Evolutionary conservation across 805 yeast genomes (phyloP), one percentile per base, ranked within the genome.

Genomic region (Candida broadrunensis): DNA sequence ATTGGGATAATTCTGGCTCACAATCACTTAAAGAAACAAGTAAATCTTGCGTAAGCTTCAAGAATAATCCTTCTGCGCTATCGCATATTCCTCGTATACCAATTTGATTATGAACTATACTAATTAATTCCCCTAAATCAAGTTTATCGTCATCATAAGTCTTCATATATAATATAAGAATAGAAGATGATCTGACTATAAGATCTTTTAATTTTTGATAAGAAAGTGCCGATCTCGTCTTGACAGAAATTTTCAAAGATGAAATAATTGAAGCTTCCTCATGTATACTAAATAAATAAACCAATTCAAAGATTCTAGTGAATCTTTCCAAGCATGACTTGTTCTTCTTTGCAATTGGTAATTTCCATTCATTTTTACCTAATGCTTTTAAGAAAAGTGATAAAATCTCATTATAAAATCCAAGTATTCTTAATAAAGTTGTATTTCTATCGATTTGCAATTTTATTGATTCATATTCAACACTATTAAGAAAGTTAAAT

Each of bases 41-140:
- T 15, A 75, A 70, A 7, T 69, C 65, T 48, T 88, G 84, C 0
- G 83, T 67, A 20, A 85, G 61, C 14, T 70, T 67, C 37, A 93
- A 64, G 45, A 90, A 82, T 6, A 65, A 60, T 0, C 95, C 90
- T 20, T 73, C 57, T 0, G 83, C 73, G 2, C 76, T 59, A 37
- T 81, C 83, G 63, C 99, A 93, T 40, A 83, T 77, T 5, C 78
- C 73, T 30, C 87, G 65, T 2, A 60, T 51, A 0, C 97, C 97
- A 8, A 90, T 60, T 36, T 87, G 81, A 6, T 79, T 80, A 55
- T 93, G 99, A 1, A 88, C 14, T 5, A 8, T 51, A 53, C 26
- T 42, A 5, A 58, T 51, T 37, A 51, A 17, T 5, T n/a, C 24
- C 24, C 31, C 19, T 18, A 37, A 14, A 13, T 33, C 15, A 11